A percentile compares a stretch with the other conserved stretches of the same genome.
These are phyloP conservation scores for Rhodotorula babjevae DNA, from an alignment of 768 basidiomycete species.

Conservation along the genomic window DNA sequence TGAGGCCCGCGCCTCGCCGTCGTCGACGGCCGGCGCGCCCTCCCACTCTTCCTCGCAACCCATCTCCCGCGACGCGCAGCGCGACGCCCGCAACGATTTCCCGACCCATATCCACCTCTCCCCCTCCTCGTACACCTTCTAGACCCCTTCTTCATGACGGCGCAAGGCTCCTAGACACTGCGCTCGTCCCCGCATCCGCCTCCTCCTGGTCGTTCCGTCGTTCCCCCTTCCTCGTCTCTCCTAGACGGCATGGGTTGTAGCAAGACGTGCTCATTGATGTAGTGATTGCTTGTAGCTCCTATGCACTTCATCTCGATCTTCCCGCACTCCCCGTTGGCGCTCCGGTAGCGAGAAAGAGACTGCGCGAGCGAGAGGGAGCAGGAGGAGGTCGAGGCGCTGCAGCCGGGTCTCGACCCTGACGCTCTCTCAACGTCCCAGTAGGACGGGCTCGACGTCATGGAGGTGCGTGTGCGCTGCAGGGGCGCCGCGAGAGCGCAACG, in stretches of 20 bases:
- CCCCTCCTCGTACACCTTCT: too few relatives aligned
- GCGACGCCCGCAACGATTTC: conserved; percentile 2
- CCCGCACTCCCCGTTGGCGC: too few relatives aligned
- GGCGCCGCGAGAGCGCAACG: too few relatives aligned
- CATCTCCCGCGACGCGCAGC: not conserved
- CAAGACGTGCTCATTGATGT: not conserved
- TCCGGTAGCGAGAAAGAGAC: too few relatives aligned
- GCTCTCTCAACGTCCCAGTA: too few relatives aligned
- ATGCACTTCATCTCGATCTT: not conserved
- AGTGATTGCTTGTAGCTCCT: not conserved
- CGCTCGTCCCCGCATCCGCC: not conserved
- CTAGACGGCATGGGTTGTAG: not conserved
- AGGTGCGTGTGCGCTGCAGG: too few relatives aligned
- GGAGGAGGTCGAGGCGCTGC: too few relatives aligned
- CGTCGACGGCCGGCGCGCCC: too few relatives aligned
- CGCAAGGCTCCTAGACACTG: conserved; percentile 17
- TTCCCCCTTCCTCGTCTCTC: not conserved
- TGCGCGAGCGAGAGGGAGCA: too few relatives aligned
- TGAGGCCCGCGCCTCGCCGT: not conserved
- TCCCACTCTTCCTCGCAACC: not conserved
- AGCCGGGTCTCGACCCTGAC: too few relatives aligned
- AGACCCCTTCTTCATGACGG: not conserved
- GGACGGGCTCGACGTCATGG: too few relatives aligned
- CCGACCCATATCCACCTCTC: not conserved
- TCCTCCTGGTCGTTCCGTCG: conserved; percentile 1